Percentiles rank a stretch among this genome's conserved stretches.
These are phyloP conservation scores for Daldinia vernicosa DNA, from an alignment of 495 filamentous ascomycete species.

Conservation along the genomic window DNA sequence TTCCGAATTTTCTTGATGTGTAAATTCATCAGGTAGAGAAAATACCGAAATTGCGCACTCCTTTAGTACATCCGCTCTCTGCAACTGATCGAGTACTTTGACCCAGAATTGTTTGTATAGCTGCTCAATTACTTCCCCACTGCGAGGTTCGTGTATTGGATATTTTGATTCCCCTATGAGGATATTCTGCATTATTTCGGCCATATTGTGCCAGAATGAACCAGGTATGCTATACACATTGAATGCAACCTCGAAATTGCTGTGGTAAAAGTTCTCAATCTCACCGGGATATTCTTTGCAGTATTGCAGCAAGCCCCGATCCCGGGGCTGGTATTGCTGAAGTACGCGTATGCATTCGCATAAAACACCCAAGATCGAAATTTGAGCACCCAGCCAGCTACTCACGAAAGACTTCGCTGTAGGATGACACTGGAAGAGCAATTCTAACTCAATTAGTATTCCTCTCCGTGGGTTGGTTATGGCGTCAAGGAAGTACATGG, in stretches of 20 bases:
- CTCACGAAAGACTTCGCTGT: conserved; percentile 1
- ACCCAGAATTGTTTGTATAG: conserved; percentile 14
- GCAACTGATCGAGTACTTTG: background rate
- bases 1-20: background rate
- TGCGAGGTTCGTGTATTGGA: background rate
- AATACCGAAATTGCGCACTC: background rate
- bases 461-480: background rate
- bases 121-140: background rate
- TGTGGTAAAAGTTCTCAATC: background rate
- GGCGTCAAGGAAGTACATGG: background rate
- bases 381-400: background rate
- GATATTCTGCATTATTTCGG: background rate
- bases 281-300: background rate
- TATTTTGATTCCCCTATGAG: background rate
- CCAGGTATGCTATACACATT: background rate
- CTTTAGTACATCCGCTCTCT: background rate
- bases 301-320: background rate
- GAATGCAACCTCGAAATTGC: background rate
- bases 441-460: conserved; percentile 4
- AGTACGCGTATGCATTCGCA: background rate
- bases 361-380: conserved; percentile 12
- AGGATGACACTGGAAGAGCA: background rate
- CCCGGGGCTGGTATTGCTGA: conserved; percentile 6
- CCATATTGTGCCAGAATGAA: background rate
- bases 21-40: background rate